Evolutionary conservation across 1,139 yeast genomes (phyloP).

Genomic region (Debaryomycetaceae sp.): DNA sequence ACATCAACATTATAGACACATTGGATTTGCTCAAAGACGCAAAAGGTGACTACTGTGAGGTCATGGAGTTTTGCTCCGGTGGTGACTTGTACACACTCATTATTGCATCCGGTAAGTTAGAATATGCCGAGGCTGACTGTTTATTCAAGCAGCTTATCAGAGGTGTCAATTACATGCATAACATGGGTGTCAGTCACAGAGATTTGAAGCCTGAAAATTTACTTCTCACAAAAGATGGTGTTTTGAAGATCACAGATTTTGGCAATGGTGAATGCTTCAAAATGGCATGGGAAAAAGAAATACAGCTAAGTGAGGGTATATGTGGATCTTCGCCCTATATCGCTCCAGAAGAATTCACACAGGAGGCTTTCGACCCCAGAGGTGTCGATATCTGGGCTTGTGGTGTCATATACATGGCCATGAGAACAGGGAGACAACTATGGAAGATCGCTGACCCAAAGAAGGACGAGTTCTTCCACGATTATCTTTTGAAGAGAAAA

Average conservation of each 20-base stretch:
- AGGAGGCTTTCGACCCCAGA: conserved; percentile 79
- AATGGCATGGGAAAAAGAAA: conserved; percentile 94
- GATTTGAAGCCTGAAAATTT: conserved; percentile 94
- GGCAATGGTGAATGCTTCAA: conserved; percentile 95
- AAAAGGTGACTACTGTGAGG: conserved; percentile 91
- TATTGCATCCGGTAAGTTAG: conserved; percentile 79
- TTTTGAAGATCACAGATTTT: conserved; percentile 86
- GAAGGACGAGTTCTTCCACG: conserved; percentile 76
- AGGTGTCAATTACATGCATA: conserved; percentile 95
- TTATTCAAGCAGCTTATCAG: conserved; percentile 87
- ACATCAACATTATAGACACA: conserved; percentile 68
- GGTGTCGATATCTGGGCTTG: conserved; percentile 96
- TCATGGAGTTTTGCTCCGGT: conserved; percentile 94
- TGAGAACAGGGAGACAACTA: conserved; percentile 92
- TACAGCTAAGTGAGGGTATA: conserved; percentile 79
- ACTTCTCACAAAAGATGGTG: conserved; percentile 74
- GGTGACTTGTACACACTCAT: conserved; percentile 90
- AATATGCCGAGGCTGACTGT: conserved; percentile 89
- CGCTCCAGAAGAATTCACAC: conserved; percentile 90
- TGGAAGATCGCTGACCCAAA: conserved; percentile 80
- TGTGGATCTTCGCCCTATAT: conserved; percentile 92
- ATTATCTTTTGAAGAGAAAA: conserved; percentile 72
- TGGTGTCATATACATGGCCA: conserved; percentile 96
- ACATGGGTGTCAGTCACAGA: conserved; percentile 94
- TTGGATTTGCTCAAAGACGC: conserved; percentile 86